Conservation (phyloP, 2,329 filamentous ascomycete species). For the Penicillium sp. region DNA sequence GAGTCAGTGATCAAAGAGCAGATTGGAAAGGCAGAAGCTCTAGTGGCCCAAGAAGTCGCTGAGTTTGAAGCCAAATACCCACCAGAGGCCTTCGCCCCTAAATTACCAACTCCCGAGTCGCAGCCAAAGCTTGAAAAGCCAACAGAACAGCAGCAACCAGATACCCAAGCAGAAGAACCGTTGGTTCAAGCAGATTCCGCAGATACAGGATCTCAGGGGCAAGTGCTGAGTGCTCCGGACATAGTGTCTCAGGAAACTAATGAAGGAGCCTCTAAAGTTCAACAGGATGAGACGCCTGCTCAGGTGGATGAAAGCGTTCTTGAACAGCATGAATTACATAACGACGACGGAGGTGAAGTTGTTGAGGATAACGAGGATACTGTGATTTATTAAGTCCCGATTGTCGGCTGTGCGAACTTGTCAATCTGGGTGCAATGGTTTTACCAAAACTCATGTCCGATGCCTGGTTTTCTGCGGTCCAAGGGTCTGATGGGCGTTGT, state of each 20-base stretch:
- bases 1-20: conserved; percentile 71
- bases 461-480: conserved; percentile 1
- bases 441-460: neutral
- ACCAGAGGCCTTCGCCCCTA: conserved; percentile 28
- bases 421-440: neutral
- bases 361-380: conserved; percentile 86
- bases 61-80: conserved; percentile 59
- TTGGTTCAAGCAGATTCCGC: conserved; percentile 22
- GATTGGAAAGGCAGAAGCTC: conserved; percentile 63
- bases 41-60: conserved; percentile 64
- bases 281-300: conserved; percentile 29
- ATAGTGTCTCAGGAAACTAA: conserved; percentile 29
- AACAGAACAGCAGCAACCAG: conserved; percentile 18
- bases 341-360: conserved; percentile 74
- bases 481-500: neutral
- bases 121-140: conserved; percentile 18
- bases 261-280: conserved; percentile 16
- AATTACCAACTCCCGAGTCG: conserved; percentile 15
- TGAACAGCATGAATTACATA: conserved; percentile 46
- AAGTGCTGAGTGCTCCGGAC: conserved; percentile 41
- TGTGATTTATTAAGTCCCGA: conserved; percentile 73
- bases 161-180: conserved; percentile 18
- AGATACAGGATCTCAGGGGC: conserved; percentile 10
- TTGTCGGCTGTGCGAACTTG: neutral
- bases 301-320: conserved; percentile 33